Evolutionary conservation across 192 early-diverging fungal species (phyloP).

Genomic region (Gaertneriomyces semiglobifer): DNA sequence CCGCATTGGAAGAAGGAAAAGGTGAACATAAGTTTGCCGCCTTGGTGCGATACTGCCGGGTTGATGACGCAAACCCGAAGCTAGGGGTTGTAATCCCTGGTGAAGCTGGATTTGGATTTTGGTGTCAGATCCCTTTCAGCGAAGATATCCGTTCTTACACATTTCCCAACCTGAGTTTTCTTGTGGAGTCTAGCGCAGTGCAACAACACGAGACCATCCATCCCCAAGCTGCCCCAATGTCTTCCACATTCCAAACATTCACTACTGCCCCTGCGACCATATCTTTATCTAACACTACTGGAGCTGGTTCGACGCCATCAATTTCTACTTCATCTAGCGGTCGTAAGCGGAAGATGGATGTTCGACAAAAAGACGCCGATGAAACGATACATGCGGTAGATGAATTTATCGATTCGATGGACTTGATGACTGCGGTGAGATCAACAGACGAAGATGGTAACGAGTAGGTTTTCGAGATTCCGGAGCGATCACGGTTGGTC

Average conservation of each 20-base stretch:
- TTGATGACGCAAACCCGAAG: conserved; percentile 52
- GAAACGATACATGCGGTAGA: conserved; percentile 55
- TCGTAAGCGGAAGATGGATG: conserved; percentile 32
- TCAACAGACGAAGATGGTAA: not conserved
- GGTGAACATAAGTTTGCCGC: conserved; percentile 32
- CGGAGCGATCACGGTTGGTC: too few relatives aligned
- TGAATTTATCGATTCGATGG: conserved; percentile 56
- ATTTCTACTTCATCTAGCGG: not conserved
- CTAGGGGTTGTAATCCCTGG: conserved; percentile 58
- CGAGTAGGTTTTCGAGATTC: not conserved
- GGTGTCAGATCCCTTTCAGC: conserved; percentile 50
- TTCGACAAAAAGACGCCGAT: conserved; percentile 39
- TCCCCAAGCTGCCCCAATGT: not conserved
- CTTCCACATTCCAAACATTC: not conserved
- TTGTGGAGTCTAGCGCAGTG: not conserved
- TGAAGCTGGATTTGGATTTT: conserved; percentile 15
- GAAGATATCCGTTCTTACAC: conserved; percentile 60
- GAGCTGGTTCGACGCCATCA: not conserved
- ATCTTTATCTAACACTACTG: not conserved
- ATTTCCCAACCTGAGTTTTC: conserved; percentile 49
- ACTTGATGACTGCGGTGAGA: conserved; percentile 45
- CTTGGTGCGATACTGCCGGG: conserved; percentile 59
- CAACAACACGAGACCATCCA: too few relatives aligned
- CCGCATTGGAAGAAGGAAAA: conserved; percentile 49
- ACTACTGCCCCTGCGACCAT: not conserved